Evolutionary conservation across 495 filamentous ascomycete genomes (phyloP).

Genomic region (Neurospora sp.): DNA sequence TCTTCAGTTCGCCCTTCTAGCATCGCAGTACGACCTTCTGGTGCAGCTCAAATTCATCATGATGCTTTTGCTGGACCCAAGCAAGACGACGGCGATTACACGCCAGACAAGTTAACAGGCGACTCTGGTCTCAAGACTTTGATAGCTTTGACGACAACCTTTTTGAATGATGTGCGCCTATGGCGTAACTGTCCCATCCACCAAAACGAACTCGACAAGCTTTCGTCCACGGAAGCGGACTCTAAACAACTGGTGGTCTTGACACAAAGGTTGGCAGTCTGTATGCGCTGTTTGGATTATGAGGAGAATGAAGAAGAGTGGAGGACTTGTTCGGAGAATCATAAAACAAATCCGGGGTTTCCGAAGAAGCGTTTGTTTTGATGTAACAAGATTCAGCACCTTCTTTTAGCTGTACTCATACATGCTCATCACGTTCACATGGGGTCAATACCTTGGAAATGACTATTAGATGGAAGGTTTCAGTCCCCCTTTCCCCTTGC

Average conservation of each 20-base stretch:
- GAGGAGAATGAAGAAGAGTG: too few relatives aligned
- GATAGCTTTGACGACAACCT: too few relatives aligned
- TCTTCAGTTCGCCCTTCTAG: neutral
- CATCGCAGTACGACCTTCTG: neutral
- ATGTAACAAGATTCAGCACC: neutral
- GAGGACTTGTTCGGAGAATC: too few relatives aligned
- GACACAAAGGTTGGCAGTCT: too few relatives aligned
- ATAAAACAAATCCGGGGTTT: neutral
- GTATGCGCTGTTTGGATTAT: too few relatives aligned
- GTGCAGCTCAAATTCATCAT: neutral
- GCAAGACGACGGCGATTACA: neutral
- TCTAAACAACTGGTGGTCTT: too few relatives aligned
- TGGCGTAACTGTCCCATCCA: neutral
- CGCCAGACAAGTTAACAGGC: too few relatives aligned
- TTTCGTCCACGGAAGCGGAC: too few relatives aligned
- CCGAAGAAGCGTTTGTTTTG: neutral
- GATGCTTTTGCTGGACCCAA: too few relatives aligned
- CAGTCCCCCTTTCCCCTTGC: neutral
- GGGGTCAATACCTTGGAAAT: neutral
- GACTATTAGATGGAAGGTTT: neutral
- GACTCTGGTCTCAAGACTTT: too few relatives aligned
- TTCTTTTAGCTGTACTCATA: neutral
- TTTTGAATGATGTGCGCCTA: too few relatives aligned
- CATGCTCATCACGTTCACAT: neutral
- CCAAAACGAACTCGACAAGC: neutral